Conservation (phyloP, 306 rosid species). For the Hippophae gyantsensis region DNA sequence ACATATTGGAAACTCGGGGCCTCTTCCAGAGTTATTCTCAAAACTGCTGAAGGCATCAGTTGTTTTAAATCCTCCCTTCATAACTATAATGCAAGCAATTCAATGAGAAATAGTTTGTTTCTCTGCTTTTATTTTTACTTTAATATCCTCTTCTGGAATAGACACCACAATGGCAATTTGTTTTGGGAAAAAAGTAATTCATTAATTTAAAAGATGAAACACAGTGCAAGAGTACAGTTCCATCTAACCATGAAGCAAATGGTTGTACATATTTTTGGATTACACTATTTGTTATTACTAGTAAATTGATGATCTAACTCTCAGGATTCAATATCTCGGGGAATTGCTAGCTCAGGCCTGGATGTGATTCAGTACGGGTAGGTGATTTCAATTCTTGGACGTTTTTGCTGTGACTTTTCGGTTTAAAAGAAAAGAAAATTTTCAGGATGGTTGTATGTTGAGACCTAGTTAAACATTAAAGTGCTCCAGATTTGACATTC, state of each 20-base stretch:
- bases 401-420: constrained; percentile 1
- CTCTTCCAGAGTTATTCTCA: no score
- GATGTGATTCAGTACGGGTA: constrained; percentile 94
- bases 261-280: background rate
- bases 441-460: background rate
- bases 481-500: background rate
- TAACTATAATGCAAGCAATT: no score
- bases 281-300: constrained; percentile 14
- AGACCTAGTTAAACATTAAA: background rate
- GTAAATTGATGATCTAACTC: constrained; percentile 26
- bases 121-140: no score
- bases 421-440: constrained; percentile 9
- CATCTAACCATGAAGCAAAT: background rate
- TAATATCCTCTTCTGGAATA: no score
- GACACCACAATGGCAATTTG: no score
- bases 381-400: constrained; percentile 21
- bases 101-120: no score
- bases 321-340: constrained; percentile 84
- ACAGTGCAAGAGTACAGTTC: no score
- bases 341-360: constrained; percentile 65
- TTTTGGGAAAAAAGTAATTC: no score
- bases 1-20: no score
- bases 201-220: no score
- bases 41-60: no score
- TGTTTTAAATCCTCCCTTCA: no score